These are phyloP conservation scores for Fusarium penzigii DNA, from an alignment of 2,329 filamentous ascomycete species.

Conservation along the genomic window DNA sequence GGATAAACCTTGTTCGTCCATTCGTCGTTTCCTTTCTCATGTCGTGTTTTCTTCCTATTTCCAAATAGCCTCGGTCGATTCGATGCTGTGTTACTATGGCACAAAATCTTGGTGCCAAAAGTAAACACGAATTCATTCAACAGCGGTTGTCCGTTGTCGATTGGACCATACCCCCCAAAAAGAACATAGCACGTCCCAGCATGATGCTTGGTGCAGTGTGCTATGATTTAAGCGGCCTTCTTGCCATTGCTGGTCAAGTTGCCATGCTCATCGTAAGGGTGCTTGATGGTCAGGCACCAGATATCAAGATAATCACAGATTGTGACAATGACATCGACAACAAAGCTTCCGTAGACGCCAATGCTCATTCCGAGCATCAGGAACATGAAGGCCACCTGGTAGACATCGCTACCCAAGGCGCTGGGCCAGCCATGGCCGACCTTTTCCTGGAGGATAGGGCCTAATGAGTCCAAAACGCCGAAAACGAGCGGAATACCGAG, in stretches of 20 bases:
- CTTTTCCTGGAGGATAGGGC: slow-evolving; percentile 63
- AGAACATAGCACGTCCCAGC: too few relatives aligned
- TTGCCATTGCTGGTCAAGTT: slow-evolving; percentile 35
- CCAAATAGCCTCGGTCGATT: too few relatives aligned
- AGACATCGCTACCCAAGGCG: slow-evolving; percentile 72
- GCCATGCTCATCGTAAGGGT: slow-evolving; percentile 57
- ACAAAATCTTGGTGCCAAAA: too few relatives aligned
- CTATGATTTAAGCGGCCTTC: slow-evolving; percentile 36
- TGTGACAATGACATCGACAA: slow-evolving; percentile 93
- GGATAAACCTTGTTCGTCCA: too few relatives aligned
- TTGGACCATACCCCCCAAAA: too few relatives aligned
- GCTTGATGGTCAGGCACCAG: slow-evolving; percentile 97
- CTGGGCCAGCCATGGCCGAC: slow-evolving; percentile 74
- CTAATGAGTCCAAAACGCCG: slow-evolving; percentile 79
- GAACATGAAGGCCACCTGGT: slow-evolving; percentile 91
- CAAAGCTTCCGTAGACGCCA: slow-evolving; percentile 96
- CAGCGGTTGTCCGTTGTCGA: too few relatives aligned
- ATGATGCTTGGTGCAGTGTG: not conserved
- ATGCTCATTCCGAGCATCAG: slow-evolving; percentile 80
- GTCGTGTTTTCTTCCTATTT: too few relatives aligned
- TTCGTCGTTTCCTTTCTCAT: too few relatives aligned
- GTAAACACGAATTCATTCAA: too few relatives aligned
- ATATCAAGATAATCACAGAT: slow-evolving; percentile 99
- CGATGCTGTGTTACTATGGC: too few relatives aligned
- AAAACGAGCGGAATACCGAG: slow-evolving; percentile 75